These are phyloP conservation scores for Volutella citrinella DNA, from an alignment of 2,329 filamentous ascomycete genomes.

Conservation along the genomic window DNA sequence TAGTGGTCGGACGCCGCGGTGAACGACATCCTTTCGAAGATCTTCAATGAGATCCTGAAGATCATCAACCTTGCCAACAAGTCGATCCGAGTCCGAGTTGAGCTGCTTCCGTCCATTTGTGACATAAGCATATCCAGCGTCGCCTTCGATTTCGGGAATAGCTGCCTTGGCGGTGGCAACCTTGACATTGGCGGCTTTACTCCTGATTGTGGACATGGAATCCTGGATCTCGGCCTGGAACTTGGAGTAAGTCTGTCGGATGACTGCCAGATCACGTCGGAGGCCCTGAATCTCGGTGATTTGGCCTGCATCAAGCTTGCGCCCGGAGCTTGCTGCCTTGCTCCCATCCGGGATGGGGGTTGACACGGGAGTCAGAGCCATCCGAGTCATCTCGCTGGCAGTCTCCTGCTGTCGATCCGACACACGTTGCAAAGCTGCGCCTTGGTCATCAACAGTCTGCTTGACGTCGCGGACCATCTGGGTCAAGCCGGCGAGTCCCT, in stretches of 20 bases:
- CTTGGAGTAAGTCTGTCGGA: conserved; percentile 88
- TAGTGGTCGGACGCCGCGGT: conserved; percentile 84
- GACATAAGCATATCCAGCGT: conserved; percentile 82
- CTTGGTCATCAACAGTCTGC: conserved; percentile 79
- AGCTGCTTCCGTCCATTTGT: conserved; percentile 83
- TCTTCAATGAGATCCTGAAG: conserved; percentile 97
- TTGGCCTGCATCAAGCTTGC: conserved; percentile 57
- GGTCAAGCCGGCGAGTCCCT: conserved; percentile 77
- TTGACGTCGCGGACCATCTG: conserved; percentile 83
- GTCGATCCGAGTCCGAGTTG: conserved; percentile 80
- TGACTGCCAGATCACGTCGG: conserved; percentile 82
- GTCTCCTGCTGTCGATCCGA: conserved; percentile 89
- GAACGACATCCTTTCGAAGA: conserved; percentile 93
- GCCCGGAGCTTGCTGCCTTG: conserved; percentile 31
- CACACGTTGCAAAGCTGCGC: conserved; percentile 76
- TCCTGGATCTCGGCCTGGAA: conserved; percentile 86
- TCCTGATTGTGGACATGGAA: conserved; percentile 80
- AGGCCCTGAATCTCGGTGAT: conserved; percentile 77
- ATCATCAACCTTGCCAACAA: conserved; percentile 91
- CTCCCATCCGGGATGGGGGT: conserved; percentile 40
- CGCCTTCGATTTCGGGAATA: conserved; percentile 69
- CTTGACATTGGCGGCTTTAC: conserved; percentile 81
- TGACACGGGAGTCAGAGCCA: conserved; percentile 47
- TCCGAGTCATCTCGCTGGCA: conserved; percentile 75
- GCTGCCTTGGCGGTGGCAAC: conserved; percentile 66